A percentile compares a stretch with the other conserved stretches of the same genome.
phyloP scores from a whole-genome alignment of 345 rosid genomes.

The Stellera chamaejasme region DNA sequence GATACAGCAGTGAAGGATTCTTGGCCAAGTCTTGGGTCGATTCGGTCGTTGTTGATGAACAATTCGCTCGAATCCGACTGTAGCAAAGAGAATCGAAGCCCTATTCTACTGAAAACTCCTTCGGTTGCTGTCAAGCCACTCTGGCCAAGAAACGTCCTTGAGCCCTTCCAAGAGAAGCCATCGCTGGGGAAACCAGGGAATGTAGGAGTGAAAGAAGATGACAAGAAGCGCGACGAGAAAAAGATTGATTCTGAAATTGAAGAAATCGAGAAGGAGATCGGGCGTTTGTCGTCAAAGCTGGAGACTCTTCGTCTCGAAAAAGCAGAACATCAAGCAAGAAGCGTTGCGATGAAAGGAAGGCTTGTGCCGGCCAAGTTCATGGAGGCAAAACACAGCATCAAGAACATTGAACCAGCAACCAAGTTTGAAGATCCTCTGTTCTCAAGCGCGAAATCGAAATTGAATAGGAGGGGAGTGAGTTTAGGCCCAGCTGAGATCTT shows the following conservation, averaged over 20 bases:
- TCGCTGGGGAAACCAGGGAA: constrained; percentile 15
- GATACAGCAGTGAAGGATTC: constrained; percentile 33
- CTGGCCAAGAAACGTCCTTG: constrained; percentile 16
- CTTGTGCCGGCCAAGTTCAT: constrained; percentile 68
- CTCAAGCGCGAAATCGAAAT: constrained; percentile 31
- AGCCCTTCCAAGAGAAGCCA: constrained; percentile 20
- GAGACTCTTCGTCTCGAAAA: constrained; percentile 73
- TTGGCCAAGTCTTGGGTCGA: constrained; percentile 37
- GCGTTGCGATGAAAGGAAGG: constrained; percentile 44
- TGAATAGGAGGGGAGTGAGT: constrained; percentile 68
- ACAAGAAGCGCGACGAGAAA: constrained; percentile 26
- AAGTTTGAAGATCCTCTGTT: constrained; percentile 35
- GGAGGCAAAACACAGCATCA: constrained; percentile 52
- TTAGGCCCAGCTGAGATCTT: constrained; percentile 80
- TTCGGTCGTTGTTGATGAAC: constrained; percentile 24
- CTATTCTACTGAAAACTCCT: constrained; percentile 22
- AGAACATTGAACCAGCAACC: constrained; percentile 11
- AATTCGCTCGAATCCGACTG: constrained; percentile 50
- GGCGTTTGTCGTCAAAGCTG: constrained; percentile 50
- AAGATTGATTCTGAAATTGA: constrained; percentile 76
- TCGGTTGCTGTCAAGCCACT: constrained; percentile 21
- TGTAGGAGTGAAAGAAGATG: constrained; percentile 13
- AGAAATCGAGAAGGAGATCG: constrained; percentile 72
- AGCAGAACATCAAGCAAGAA: constrained; percentile 36
- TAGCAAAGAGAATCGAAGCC: constrained; percentile 51